These are phyloP conservation scores for Crithidia fasciculata DNA, from an alignment of 208 protist genomes.

Conservation along the genomic window DNA sequence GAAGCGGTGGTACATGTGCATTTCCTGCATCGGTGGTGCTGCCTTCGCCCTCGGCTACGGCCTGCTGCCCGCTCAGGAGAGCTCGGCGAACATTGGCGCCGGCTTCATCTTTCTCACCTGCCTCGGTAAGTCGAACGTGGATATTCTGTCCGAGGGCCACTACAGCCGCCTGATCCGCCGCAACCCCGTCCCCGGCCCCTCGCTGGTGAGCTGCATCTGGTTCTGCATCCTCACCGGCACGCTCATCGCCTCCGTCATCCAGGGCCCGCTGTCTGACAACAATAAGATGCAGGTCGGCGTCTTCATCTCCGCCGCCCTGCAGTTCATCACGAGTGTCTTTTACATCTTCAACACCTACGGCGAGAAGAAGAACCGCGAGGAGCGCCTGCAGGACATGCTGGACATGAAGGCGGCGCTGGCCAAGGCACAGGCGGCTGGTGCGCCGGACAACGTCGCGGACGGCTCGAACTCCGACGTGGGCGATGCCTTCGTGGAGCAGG, in stretches of 20 bases:
- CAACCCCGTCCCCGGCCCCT: conserved; percentile 44
- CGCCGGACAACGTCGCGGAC: not conserved
- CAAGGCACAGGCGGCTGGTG: not conserved
- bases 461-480: not conserved
- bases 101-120: conserved; percentile 59
- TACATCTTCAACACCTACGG: conserved; percentile 74
- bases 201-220: conserved; percentile 77
- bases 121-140: conserved; percentile 68
- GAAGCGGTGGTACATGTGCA: conserved; percentile 74
- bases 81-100: conserved; percentile 38
- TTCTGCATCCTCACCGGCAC: conserved; percentile 53
- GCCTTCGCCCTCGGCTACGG: conserved; percentile 51
- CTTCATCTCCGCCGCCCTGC: conserved; percentile 60
- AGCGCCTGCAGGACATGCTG: conserved; percentile 38
- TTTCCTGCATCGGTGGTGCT: conserved; percentile 49
- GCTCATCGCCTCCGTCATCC: conserved; percentile 46
- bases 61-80: conserved; percentile 41
- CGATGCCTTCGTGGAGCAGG: not conserved
- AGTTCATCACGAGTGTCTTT: conserved; percentile 55
- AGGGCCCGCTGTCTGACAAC: conserved; percentile 62
- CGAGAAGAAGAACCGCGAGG: conserved; percentile 59
- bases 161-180: conserved; percentile 78
- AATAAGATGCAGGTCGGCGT: conserved; percentile 48
- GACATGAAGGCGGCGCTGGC: conserved; percentile 7
- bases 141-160: conserved; percentile 79